Conservation (phyloP, 2,329 filamentous ascomycete genomes). For the Microsporum audouinii region DNA sequence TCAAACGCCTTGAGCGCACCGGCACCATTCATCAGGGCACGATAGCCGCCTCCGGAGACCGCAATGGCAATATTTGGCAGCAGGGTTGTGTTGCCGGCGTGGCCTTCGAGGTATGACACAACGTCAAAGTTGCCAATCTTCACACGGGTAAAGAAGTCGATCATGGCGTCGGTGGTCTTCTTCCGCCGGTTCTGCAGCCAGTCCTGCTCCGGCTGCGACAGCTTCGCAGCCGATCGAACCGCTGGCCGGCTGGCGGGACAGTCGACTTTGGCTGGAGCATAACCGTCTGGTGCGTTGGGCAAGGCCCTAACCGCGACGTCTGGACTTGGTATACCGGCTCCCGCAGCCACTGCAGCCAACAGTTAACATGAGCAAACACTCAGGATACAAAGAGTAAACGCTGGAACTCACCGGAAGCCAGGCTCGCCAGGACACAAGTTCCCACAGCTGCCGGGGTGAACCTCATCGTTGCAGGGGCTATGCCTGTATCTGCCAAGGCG, state of each 20-base stretch:
- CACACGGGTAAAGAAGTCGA: constrained; percentile 57
- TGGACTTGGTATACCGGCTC: neutral
- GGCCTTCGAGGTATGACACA: constrained; percentile 54
- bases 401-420: neutral
- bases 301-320: constrained; percentile 27
- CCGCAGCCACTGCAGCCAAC: neutral
- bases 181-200: constrained; percentile 64
- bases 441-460: neutral
- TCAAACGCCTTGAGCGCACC: constrained; percentile 73
- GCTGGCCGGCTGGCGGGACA: constrained; percentile 61
- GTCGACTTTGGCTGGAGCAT: constrained; percentile 55
- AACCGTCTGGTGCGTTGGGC: constrained; percentile 53
- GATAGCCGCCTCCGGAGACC: constrained; percentile 72
- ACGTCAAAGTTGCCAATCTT: constrained; percentile 70
- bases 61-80: constrained; percentile 64
- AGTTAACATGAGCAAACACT: neutral
- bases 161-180: constrained; percentile 65
- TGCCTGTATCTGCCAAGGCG: neutral
- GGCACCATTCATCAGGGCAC: constrained; percentile 74
- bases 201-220: constrained; percentile 58
- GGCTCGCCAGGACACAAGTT: neutral
- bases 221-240: constrained; percentile 49
- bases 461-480: neutral
- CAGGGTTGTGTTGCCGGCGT: constrained; percentile 44
- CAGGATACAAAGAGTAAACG: too few species aligned